Percentiles rank a stretch among this genome's conserved stretches.
phyloP scores from a whole-genome alignment of 306 rosid genomes.

The Betula pendula region DNA sequence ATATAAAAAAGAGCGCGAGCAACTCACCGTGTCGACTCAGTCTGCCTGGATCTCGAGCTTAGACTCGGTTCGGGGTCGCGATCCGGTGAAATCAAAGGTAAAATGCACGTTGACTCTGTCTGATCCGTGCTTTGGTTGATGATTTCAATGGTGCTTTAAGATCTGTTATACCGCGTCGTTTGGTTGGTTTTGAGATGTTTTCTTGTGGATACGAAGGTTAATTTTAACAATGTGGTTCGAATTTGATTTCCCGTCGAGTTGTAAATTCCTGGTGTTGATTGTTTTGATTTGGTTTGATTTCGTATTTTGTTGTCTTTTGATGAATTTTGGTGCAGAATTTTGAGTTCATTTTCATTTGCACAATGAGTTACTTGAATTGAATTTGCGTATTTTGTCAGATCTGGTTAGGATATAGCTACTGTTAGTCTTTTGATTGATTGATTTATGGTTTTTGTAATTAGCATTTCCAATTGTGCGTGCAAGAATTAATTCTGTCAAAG shows the following conservation, averaged over 20 bases:
- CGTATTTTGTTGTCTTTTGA: neutral
- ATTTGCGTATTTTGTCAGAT: constrained; percentile 29
- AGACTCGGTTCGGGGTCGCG: constrained; percentile 12
- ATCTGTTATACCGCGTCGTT: neutral
- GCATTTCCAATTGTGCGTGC: neutral
- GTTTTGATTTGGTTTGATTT: neutral
- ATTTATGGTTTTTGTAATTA: neutral
- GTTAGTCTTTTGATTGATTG: neutral
- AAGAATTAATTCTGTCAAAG: neutral
- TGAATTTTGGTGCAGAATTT: neutral
- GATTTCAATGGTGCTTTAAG: neutral
- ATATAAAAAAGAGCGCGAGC: neutral
- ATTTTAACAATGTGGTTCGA: neutral
- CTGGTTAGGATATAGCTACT: constrained; percentile 31
- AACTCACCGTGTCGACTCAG: constrained; percentile 42
- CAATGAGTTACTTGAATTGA: neutral
- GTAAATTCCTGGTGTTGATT: neutral
- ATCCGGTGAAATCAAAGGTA: constrained; percentile 37
- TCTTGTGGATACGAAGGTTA: too few relatives aligned
- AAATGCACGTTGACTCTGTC: neutral
- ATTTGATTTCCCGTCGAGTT: neutral
- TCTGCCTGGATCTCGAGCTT: constrained; percentile 38
- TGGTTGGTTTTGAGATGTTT: too few relatives aligned
- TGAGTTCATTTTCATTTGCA: constrained; percentile 14
- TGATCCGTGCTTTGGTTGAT: neutral